phyloP scores from a whole-genome alignment of 2,329 filamentous ascomycete genomes.

The Alternaria sp. region DNA sequence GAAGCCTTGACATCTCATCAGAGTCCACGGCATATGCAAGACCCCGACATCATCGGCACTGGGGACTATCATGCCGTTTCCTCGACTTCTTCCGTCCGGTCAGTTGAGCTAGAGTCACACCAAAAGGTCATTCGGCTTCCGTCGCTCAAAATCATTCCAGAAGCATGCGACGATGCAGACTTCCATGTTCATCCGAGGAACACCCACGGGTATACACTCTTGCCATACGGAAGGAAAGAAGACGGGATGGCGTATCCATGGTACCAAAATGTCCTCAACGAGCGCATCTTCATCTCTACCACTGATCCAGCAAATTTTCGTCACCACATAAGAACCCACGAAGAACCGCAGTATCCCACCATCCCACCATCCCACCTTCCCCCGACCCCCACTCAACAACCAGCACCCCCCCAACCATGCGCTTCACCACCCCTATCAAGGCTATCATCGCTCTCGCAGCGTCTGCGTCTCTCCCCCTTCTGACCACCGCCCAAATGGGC shows the following conservation, averaged over 20 bases:
- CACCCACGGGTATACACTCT: neutral
- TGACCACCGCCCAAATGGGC: neutral
- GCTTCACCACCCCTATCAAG: neutral
- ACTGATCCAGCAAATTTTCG: neutral
- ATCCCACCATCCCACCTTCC: no score
- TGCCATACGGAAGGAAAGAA: neutral
- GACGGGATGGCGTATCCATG: neutral
- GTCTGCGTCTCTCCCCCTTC: neutral
- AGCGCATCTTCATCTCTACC: neutral
- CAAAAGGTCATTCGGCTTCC: neutral
- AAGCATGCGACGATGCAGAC: neutral
- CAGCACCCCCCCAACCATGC: no score
- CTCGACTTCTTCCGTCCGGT: neutral
- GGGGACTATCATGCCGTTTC: neutral
- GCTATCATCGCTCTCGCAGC: neutral
- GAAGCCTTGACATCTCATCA: neutral
- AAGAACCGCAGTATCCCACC: neutral
- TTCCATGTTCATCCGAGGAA: neutral
- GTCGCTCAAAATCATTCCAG: neutral
- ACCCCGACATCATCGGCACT: neutral
- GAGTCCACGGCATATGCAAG: neutral
- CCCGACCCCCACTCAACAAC: no score
- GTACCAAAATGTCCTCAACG: neutral
- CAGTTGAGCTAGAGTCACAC: neutral
- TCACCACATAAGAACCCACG: neutral